A percentile compares a stretch with the other conserved stretches of the same genome.
phyloP scores from a whole-genome alignment of 139 green algal species.

The Nannochloris sp. region DNA sequence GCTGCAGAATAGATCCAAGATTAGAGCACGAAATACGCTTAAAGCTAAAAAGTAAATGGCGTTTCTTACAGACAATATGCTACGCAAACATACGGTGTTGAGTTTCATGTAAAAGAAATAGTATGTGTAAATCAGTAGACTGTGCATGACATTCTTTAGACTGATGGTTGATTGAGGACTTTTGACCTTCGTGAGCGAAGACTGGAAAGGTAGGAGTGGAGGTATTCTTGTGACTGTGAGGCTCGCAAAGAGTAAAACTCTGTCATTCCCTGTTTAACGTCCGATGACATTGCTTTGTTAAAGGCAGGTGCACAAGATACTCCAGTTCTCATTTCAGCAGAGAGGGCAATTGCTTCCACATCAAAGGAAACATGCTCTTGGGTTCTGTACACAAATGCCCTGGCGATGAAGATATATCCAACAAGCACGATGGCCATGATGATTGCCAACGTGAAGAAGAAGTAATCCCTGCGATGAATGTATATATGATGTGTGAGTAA shows the following conservation, averaged over 20 bases:
- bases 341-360: slow-evolving; percentile 6
- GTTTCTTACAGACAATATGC: too few species aligned
- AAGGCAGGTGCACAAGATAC: neutral
- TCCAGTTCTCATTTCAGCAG: neutral
- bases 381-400: slow-evolving; percentile 9
- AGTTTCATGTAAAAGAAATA: too few species aligned
- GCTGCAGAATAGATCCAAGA: slow-evolving; percentile 21
- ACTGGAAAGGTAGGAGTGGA: too few species aligned
- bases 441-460: slow-evolving; percentile 1
- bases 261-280: neutral
- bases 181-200: too few species aligned
- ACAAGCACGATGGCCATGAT: slow-evolving; percentile 6
- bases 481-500: too few species aligned
- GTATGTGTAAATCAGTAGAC: too few species aligned
- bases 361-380: slow-evolving; percentile 12
- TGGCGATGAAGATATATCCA: slow-evolving; percentile 10
- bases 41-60: slow-evolving; percentile 10
- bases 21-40: slow-evolving; percentile 10
- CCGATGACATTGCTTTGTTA: neutral
- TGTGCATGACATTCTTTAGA: too few species aligned
- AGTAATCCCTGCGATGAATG: neutral
- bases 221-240: too few species aligned
- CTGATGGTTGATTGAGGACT: too few species aligned
- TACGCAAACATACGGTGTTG: too few species aligned
- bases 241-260: neutral